Evolutionary conservation across 2,329 filamentous ascomycete species (phyloP), one percentile per base, ranked within the genome.

Genomic region (Cordyceps militaris): DNA sequence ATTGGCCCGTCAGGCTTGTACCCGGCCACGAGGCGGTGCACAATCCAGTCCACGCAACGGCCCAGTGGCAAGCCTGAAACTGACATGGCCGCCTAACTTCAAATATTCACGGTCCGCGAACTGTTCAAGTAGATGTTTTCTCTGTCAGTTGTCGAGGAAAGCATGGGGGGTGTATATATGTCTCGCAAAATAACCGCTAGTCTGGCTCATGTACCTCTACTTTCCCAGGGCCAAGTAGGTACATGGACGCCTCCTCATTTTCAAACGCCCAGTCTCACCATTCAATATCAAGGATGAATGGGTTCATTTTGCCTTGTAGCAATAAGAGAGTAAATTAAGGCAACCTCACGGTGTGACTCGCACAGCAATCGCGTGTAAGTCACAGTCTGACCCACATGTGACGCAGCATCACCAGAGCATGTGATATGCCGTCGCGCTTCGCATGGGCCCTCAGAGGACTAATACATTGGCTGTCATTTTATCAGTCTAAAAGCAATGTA

Each of bases 361-460:
- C 23, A 4, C 13, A 21, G 23, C 8, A 19, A 28, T 53, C 5
- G 36, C n/a, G 43, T 56, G 43, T 56, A 56, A 56, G 32, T 56
- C 53, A 24, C 10, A 11, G 8, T 11, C 16, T 26, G 53, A 24
- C 53, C 43, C 53, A 48, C 34, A 40, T 19, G 43, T 23, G 23
- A 30, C 34, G 53, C 53, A 48, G 43, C 43, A 48, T 56, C 53
- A 30, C 8, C n/a, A 48, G 44, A 56, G 16, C 44, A 56, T 56
- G 53, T 49, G 44, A 56, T 49, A n/a, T 48, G 24, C 44, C n/a
- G 34, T 28, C 9, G 19, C 44, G 13, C 23, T 42, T 23, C 13
- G 32, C 16, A 26, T 28, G 6, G 16, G 7, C 8, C 30, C 14
- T 6, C 24, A 24, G 3, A 6, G n/a, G 5, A 24, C 13, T 14